These are phyloP conservation scores for Fusarium udum DNA, from an alignment of 2,329 filamentous ascomycete genomes.

Conservation along the genomic window DNA sequence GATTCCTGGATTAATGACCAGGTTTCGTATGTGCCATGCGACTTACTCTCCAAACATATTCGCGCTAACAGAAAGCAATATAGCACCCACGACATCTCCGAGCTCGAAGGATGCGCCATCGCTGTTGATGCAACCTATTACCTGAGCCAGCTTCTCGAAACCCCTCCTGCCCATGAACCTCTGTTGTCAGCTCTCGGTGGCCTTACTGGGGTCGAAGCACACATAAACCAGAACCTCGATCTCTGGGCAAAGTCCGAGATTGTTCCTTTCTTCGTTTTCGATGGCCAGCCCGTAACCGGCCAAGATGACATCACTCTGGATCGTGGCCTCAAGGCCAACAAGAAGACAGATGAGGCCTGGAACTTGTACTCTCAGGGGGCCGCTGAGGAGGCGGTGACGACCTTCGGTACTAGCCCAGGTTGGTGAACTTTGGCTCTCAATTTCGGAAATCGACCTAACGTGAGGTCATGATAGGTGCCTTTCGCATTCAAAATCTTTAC, in stretches of 20 bases:
- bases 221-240: slow-evolving; percentile 80
- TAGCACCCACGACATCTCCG: slow-evolving; percentile 70
- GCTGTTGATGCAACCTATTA: slow-evolving; percentile 93
- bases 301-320: slow-evolving; percentile 76
- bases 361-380: slow-evolving; percentile 82
- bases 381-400: slow-evolving; percentile 80
- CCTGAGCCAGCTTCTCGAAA: slow-evolving; percentile 79
- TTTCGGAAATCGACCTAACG: slow-evolving; percentile 40
- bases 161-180: slow-evolving; percentile 78
- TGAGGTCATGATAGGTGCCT: slow-evolving; percentile 65
- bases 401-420: slow-evolving; percentile 85
- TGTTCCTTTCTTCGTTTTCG: slow-evolving; percentile 89
- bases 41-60: slow-evolving; percentile 1
- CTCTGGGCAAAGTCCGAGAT: slow-evolving; percentile 75
- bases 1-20: slow-evolving; percentile 53
- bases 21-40: slow-evolving; percentile 46
- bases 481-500: slow-evolving; percentile 76
- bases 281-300: slow-evolving; percentile 82
- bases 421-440: slow-evolving; percentile 40
- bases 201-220: slow-evolving; percentile 78
- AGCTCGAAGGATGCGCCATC: slow-evolving; percentile 78
- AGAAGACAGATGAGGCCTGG: slow-evolving; percentile 84
- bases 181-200: slow-evolving; percentile 91
- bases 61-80: slow-evolving; percentile 35
- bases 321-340: slow-evolving; percentile 71